These are phyloP conservation scores for Tuber umbilicatum DNA, from an alignment of 495 filamentous ascomycete species.

Conservation along the genomic window DNA sequence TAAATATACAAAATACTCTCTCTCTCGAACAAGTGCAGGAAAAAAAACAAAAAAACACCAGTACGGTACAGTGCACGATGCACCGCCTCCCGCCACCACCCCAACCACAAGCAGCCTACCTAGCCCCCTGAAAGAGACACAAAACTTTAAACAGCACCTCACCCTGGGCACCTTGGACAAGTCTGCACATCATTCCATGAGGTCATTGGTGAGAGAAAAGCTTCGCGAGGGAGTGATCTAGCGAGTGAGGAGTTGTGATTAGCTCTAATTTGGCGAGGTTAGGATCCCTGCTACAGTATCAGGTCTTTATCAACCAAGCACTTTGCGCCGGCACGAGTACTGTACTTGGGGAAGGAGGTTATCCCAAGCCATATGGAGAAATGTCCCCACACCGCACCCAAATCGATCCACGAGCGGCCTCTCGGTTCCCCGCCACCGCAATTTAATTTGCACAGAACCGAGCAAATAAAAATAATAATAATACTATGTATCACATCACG, in stretches of 20 bases:
- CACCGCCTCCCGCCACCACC: neutral
- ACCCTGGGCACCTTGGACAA: neutral
- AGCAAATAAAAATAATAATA: neutral
- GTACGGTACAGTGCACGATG: neutral
- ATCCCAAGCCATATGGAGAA: neutral
- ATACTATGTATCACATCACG: no score
- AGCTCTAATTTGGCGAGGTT: neutral
- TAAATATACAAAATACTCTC: neutral
- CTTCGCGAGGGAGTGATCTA: neutral
- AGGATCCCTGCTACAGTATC: neutral
- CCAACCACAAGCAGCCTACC: neutral
- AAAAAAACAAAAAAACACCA: neutral
- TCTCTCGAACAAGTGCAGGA: neutral
- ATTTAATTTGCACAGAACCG: neutral
- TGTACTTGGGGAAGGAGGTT: neutral
- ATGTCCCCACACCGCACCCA: no score
- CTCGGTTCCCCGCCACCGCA: neutral
- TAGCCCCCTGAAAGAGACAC: neutral
- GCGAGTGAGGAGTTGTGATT: neutral
- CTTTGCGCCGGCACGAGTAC: no score
- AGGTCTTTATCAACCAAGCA: neutral
- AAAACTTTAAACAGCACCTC: neutral
- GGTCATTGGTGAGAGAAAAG: neutral
- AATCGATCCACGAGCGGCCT: neutral
- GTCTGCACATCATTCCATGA: neutral